Conservation (phyloP, 768 basidiomycete genomes). For the Naganishia kalamii region DNA sequence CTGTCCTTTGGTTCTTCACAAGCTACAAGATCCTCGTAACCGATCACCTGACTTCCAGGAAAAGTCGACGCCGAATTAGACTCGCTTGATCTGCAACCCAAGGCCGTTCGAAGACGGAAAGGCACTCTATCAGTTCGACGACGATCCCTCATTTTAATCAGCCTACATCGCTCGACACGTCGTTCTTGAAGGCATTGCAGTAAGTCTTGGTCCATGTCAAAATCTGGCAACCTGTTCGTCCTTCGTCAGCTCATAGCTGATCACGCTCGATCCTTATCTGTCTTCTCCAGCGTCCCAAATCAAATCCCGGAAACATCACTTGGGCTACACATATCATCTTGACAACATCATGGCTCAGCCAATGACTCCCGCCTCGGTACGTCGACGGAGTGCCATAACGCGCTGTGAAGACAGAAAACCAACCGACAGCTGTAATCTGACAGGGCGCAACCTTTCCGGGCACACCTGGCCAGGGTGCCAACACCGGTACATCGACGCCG, state of each 20-base stretch:
- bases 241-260: too few relatives aligned
- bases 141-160: too few relatives aligned
- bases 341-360: constrained; percentile 14
- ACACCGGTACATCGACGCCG: constrained; percentile 19
- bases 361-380: constrained; percentile 14
- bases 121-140: too few relatives aligned
- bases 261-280: too few relatives aligned
- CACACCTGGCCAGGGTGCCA: constrained; percentile 14
- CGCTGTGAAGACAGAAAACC: too few relatives aligned
- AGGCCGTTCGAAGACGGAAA: too few relatives aligned
- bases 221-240: too few relatives aligned
- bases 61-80: too few relatives aligned
- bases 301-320: neutral
- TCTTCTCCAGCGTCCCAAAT: neutral
- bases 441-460: constrained; percentile 9
- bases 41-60: neutral
- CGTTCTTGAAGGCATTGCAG: too few relatives aligned
- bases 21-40: neutral
- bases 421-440: neutral
- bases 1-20: neutral
- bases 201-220: too few relatives aligned
- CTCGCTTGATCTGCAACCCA: too few relatives aligned
- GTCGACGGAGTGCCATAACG: neutral
- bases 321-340: neutral
- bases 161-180: too few relatives aligned